Percentiles rank a stretch among this genome's conserved stretches.
Conservation (phyloP, 208 protist genomes). For the Trypanosomatidae sp. region DNA sequence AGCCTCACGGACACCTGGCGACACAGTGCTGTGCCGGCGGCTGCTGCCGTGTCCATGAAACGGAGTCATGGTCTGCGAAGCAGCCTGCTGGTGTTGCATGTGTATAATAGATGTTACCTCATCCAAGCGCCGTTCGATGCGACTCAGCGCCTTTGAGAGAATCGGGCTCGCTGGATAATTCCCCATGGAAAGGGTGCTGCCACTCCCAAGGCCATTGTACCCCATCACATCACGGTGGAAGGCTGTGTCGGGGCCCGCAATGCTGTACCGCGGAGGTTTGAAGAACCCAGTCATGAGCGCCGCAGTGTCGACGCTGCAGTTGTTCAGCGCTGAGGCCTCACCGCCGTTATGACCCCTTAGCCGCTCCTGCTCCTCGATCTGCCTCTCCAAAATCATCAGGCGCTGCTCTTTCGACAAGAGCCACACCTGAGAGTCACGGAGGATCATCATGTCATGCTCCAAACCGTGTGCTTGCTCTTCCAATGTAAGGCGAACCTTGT, state of each 20-base stretch:
- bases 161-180: conserved; percentile 37
- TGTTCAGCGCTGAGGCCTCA: conserved; percentile 27
- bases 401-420: conserved; percentile 76
- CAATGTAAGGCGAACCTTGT: conserved; percentile 53
- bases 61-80: not conserved
- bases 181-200: conserved; percentile 13
- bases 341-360: conserved; percentile 15
- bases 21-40: conserved; percentile 24
- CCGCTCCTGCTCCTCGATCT: conserved; percentile 64
- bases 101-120: conserved; percentile 74
- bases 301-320: conserved; percentile 49
- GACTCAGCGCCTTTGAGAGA: conserved; percentile 49
- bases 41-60: conserved; percentile 10
- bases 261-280: conserved; percentile 37
- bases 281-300: conserved; percentile 63
- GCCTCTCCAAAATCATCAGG: conserved; percentile 58
- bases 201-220: conserved; percentile 4
- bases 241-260: not conserved
- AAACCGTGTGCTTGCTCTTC: conserved; percentile 64
- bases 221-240: conserved; percentile 15
- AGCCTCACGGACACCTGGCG: conserved; percentile 9
- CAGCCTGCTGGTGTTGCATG: conserved; percentile 25
- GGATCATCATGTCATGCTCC: conserved; percentile 65
- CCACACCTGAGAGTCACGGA: conserved; percentile 75
- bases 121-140: conserved; percentile 69